These are phyloP conservation scores for Pilobolus umbonatus DNA, from an alignment of 192 early-diverging fungal genomes.

Conservation along the genomic window DNA sequence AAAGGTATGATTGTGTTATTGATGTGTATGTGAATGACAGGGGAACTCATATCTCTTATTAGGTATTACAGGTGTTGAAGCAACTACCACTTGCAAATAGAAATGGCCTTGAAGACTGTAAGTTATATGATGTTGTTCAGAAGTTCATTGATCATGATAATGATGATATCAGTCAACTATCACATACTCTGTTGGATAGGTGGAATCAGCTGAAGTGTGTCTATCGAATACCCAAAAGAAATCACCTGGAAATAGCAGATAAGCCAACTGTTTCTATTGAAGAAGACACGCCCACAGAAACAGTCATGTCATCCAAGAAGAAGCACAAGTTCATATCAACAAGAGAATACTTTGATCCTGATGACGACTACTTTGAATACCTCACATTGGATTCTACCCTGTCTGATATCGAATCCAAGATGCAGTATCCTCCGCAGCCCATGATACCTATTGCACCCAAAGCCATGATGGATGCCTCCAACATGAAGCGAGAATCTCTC, in stretches of 20 bases:
- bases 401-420: slow-evolving; percentile 9
- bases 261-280: background rate
- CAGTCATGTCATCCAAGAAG: background rate
- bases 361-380: slow-evolving; percentile 30
- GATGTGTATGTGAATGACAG: background rate
- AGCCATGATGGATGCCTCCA: slow-evolving; percentile 16
- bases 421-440: slow-evolving; percentile 11
- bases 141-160: slow-evolving; percentile 48
- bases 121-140: slow-evolving; percentile 62
- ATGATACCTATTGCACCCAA: slow-evolving; percentile 26
- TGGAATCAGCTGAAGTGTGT: slow-evolving; percentile 51
- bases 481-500: background rate
- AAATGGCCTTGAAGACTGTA: slow-evolving; percentile 74
- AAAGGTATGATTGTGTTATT: slow-evolving; percentile 16
- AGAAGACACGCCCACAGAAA: background rate
- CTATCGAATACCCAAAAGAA: slow-evolving; percentile 54
- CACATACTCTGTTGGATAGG: slow-evolving; percentile 42
- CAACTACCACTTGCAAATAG: slow-evolving; percentile 73
- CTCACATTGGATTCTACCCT: slow-evolving; percentile 9
- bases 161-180: slow-evolving; percentile 42
- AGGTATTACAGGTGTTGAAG: slow-evolving; percentile 50
- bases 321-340: slow-evolving; percentile 13
- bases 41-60: background rate
- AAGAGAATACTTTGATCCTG: slow-evolving; percentile 28
- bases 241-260: background rate